These are phyloP conservation scores for Talaromyces albobiverticillius DNA, from an alignment of 2,329 filamentous ascomycete genomes.

Conservation along the genomic window DNA sequence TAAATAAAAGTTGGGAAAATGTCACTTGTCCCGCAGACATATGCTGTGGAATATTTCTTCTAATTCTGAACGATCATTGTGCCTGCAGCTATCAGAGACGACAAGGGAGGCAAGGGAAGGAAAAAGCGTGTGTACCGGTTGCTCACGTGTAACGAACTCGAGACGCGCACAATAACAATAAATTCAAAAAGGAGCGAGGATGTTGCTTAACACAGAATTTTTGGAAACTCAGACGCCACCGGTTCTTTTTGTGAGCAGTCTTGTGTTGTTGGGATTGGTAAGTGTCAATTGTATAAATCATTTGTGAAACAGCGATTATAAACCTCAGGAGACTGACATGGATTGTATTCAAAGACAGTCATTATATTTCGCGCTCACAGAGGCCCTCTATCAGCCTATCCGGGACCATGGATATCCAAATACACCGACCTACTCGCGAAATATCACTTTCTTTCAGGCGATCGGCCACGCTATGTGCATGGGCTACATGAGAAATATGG, in stretches of 20 bases:
- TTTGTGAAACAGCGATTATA: not conserved
- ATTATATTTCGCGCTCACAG: not conserved
- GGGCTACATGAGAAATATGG: conserved; percentile 29
- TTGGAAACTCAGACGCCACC: not conserved
- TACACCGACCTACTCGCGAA: conserved; percentile 23
- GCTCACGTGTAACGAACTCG: no score
- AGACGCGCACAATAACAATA: not conserved
- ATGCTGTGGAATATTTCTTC: no score
- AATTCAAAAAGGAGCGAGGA: not conserved
- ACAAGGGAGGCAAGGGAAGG: no score
- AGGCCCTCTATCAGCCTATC: conserved; percentile 18
- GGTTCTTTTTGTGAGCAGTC: not conserved
- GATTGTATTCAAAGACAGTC: not conserved
- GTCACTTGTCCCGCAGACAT: no score
- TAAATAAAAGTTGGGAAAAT: no score
- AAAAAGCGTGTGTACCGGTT: no score
- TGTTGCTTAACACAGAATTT: not conserved
- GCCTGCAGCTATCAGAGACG: no score
- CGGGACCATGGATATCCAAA: conserved; percentile 25
- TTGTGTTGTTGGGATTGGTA: conserved; percentile 1
- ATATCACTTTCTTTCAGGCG: conserved; percentile 23
- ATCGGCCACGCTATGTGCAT: conserved; percentile 22
- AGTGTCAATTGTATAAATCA: not conserved
- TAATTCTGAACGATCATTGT: no score
- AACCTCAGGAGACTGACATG: not conserved